A percentile compares a stretch with the other conserved stretches of the same genome.
phyloP scores from a whole-genome alignment of 805 yeast species.

The Naumovozyma baii region DNA sequence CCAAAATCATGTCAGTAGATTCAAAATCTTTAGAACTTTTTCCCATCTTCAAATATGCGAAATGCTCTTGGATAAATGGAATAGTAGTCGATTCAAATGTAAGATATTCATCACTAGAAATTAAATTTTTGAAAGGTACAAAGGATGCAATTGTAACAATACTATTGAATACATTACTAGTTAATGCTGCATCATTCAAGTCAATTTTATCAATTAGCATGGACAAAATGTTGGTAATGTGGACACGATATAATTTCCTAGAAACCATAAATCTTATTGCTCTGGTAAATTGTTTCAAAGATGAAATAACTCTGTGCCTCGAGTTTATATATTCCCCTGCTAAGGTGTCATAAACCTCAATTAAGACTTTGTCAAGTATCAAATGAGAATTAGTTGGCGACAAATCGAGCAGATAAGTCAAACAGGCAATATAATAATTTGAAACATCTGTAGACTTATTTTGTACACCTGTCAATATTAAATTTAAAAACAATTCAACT shows the following conservation, averaged over 20 bases:
- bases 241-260: slow-evolving; percentile 60
- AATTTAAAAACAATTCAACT: slow-evolving; percentile 37
- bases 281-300: slow-evolving; percentile 57
- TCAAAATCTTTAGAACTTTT: slow-evolving; percentile 25
- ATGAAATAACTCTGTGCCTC: slow-evolving; percentile 69
- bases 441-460: slow-evolving; percentile 53
- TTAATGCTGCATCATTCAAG: slow-evolving; percentile 71
- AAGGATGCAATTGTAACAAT: slow-evolving; percentile 62
- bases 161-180: slow-evolving; percentile 56
- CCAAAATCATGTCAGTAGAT: slow-evolving; percentile 38
- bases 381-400: slow-evolving; percentile 35
- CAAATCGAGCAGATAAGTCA: slow-evolving; percentile 56
- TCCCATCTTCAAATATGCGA: slow-evolving; percentile 38
- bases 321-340: slow-evolving; percentile 55
- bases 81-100: slow-evolving; percentile 33
- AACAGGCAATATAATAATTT: slow-evolving; percentile 47
- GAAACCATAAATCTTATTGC: slow-evolving; percentile 57
- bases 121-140: slow-evolving; percentile 60
- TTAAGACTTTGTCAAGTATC: slow-evolving; percentile 44
- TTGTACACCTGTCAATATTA: slow-evolving; percentile 63
- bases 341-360: slow-evolving; percentile 71
- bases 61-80: slow-evolving; percentile 58
- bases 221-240: slow-evolving; percentile 62
- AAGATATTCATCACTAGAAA: slow-evolving; percentile 31
- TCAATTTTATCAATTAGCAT: slow-evolving; percentile 76